phyloP scores from a whole-genome alignment of 2,329 filamentous ascomycete genomes.

The Gnomoniopsis sp. region DNA sequence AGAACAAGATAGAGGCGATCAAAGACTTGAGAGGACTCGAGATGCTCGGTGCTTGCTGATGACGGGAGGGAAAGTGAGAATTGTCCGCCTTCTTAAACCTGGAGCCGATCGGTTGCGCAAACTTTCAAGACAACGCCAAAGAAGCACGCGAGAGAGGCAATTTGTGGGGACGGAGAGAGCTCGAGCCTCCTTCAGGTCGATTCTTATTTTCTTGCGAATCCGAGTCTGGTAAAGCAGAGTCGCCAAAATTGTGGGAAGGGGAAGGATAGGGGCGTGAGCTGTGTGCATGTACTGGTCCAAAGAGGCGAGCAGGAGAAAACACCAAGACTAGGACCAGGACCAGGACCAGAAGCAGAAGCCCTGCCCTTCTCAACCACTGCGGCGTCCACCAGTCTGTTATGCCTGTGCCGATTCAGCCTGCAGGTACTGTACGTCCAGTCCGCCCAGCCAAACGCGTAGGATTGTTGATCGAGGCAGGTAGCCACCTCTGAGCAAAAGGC shows the following conservation, averaged over 20 bases:
- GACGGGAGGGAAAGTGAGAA: constrained; percentile 19
- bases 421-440: constrained; percentile 12
- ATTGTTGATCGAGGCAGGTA: constrained; percentile 7
- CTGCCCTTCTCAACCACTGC: constrained; percentile 7
- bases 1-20: background rate
- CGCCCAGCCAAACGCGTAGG: background rate
- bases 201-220: constrained; percentile 21
- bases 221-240: constrained; percentile 16
- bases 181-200: constrained; percentile 25
- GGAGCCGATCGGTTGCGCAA: constrained; percentile 36
- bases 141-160: constrained; percentile 28
- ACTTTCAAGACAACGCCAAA: constrained; percentile 40
- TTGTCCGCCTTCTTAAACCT: constrained; percentile 24
- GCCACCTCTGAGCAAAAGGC: background rate
- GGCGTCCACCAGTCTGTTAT: constrained; percentile 4
- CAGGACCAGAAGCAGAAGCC: background rate
- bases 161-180: constrained; percentile 32
- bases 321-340: no score
- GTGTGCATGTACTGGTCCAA: constrained; percentile 15
- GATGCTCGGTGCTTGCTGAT: constrained; percentile 14
- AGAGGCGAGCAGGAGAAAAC: constrained; percentile 5
- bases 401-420: constrained; percentile 10
- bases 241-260: constrained; percentile 10
- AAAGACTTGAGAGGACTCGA: constrained; percentile 14
- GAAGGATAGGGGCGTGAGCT: constrained; percentile 14